A percentile compares a stretch with the other conserved stretches of the same genome.
These are phyloP conservation scores for Misopates orontium DNA, from an alignment of 257 asterid species.

Conservation along the genomic window DNA sequence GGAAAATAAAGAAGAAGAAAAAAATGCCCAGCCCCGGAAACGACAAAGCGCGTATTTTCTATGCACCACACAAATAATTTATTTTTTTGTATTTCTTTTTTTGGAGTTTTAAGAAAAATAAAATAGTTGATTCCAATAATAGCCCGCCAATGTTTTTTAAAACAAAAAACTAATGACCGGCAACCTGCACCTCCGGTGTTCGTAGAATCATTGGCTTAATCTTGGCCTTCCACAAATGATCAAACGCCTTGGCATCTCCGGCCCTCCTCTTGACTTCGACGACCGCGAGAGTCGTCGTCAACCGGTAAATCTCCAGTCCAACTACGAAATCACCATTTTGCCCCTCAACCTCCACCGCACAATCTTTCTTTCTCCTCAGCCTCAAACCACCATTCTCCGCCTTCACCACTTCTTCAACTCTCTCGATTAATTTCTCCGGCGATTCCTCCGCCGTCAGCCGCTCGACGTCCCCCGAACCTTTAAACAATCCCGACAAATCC, in stretches of 20 bases:
- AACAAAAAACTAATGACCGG: no score
- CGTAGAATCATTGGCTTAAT: conserved; percentile 50
- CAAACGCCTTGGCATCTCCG: conserved; percentile 52
- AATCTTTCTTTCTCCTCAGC: conserved; percentile 47
- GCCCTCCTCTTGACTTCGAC: conserved; percentile 57
- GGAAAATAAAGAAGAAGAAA: background rate
- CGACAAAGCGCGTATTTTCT: no score
- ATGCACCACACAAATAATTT: no score
- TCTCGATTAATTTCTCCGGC: conserved; percentile 58
- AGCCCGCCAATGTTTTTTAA: no score
- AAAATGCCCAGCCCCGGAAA: background rate
- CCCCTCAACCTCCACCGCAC: conserved; percentile 61
- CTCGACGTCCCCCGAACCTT: conserved; percentile 44
- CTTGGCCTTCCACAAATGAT: conserved; percentile 46
- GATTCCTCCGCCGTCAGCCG: conserved; percentile 50
- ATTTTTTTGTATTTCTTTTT: no score
- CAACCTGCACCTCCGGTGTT: conserved; percentile 12
- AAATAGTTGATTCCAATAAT: no score
- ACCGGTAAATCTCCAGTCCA: conserved; percentile 46
- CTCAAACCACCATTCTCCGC: conserved; percentile 39
- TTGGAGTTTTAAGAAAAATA: no score
- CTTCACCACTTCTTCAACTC: conserved; percentile 51
- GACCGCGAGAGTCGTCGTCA: conserved; percentile 54
- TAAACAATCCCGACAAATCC: conserved; percentile 65
- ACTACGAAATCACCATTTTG: conserved; percentile 57